Conservation (phyloP, 129 eudicot genomes). For the Tanacetum coccineum region DNA sequence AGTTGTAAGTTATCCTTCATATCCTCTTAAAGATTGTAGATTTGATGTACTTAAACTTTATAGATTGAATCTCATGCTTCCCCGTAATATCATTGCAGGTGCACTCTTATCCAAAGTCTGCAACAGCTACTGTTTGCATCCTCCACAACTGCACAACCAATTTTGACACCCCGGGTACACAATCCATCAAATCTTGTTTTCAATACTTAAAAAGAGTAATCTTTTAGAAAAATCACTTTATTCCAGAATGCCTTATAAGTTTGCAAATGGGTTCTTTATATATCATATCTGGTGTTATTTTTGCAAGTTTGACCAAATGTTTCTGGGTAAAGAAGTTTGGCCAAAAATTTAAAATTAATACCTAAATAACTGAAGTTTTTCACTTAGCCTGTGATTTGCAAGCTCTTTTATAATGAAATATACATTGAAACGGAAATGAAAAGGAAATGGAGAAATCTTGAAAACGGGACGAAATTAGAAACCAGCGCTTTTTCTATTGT, state of each 20-base stretch:
- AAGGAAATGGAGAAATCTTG: too few relatives aligned
- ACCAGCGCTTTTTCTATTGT: too few relatives aligned
- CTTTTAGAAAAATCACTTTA: background rate
- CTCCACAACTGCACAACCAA: constrained; percentile 95
- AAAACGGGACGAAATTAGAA: too few relatives aligned
- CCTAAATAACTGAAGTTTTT: background rate
- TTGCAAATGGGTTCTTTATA: background rate
- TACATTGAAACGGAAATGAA: too few relatives aligned
- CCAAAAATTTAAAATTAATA: background rate
- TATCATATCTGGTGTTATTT: too few relatives aligned
- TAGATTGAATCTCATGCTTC: constrained; percentile 6
- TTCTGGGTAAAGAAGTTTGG: too few relatives aligned
- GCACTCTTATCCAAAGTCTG: constrained; percentile 85
- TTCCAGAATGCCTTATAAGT: background rate
- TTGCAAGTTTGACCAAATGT: too few relatives aligned
- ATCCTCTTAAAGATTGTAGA: background rate
- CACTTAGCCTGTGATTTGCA: too few relatives aligned
- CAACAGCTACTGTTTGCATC: constrained; percentile 96
- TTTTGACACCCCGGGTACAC: constrained; percentile 82
- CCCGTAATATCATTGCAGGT: constrained; percentile 45
- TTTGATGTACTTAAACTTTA: background rate
- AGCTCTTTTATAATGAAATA: too few relatives aligned
- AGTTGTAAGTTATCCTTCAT: constrained; percentile 55
- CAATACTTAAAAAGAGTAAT: background rate
- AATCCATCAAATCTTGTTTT: background rate